These are phyloP conservation scores for Astrephomene gubernaculifera DNA, from an alignment of 139 green algal species.

Conservation along the genomic window DNA sequence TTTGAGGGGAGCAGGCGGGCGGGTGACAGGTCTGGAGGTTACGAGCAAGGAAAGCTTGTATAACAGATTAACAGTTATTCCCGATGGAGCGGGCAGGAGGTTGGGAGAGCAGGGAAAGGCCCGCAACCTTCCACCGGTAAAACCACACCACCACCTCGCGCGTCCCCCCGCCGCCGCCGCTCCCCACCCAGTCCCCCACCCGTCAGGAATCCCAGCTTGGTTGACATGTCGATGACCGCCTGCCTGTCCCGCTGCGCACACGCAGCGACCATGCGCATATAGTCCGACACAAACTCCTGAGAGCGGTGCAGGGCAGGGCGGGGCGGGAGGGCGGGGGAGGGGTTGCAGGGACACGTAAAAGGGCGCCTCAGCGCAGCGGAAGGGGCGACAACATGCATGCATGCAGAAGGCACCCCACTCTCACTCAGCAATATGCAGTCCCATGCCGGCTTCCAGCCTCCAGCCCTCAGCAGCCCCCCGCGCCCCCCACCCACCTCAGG, in stretches of 20 bases:
- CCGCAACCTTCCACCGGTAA: neutral
- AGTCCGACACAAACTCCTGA: slow-evolving; percentile 84
- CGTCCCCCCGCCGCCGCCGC: neutral
- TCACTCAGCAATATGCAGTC: too few relatives aligned
- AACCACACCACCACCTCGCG: neutral
- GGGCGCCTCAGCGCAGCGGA: too few relatives aligned
- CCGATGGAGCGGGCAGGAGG: neutral
- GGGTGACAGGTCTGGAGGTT: neutral
- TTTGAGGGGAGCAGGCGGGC: neutral
- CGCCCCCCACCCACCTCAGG: slow-evolving; percentile 42
- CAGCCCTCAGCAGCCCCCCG: too few relatives aligned
- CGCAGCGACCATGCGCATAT: slow-evolving; percentile 93
- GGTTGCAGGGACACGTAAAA: too few relatives aligned
- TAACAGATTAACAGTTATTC: too few relatives aligned
- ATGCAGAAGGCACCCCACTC: too few relatives aligned
- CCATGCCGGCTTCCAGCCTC: too few relatives aligned
- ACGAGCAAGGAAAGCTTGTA: too few relatives aligned
- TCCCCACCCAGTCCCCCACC: slow-evolving; percentile 51
- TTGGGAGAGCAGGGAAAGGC: neutral
- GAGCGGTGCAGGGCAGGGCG: neutral
- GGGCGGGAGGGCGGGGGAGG: neutral
- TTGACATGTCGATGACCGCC: slow-evolving; percentile 76
- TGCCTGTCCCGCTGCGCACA: slow-evolving; percentile 85
- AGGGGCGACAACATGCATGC: too few relatives aligned
- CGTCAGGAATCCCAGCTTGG: slow-evolving; percentile 93